Evolutionary conservation across 169 alveolate species (phyloP).

Genomic region (Eimeria necatrix): DNA sequence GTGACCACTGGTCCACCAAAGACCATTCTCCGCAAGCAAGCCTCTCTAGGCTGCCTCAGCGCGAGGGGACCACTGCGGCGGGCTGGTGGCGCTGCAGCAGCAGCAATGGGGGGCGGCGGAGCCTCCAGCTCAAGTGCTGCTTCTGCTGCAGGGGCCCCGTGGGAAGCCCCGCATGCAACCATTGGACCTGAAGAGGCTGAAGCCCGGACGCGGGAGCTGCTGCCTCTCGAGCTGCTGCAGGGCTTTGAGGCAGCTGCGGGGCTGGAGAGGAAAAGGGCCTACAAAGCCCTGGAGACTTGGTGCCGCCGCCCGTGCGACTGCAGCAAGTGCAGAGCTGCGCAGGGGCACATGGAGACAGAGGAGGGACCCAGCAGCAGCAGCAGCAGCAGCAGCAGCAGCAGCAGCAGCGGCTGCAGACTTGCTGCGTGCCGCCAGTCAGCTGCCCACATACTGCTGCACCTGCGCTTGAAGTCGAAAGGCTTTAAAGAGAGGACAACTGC

Average conservation of each 20-base stretch:
- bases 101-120: background rate
- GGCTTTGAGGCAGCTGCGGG: slow-evolving; percentile 54
- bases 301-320: slow-evolving; percentile 68
- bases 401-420: slow-evolving; percentile 41
- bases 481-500: slow-evolving; percentile 47
- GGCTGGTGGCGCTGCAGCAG: background rate
- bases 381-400: slow-evolving; percentile 11
- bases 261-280: slow-evolving; percentile 47
- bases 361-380: background rate
- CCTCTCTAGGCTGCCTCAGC: background rate
- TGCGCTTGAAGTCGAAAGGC: slow-evolving; percentile 60
- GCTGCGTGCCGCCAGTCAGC: slow-evolving; percentile 53
- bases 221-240: slow-evolving; percentile 57
- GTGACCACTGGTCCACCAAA: background rate
- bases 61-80: slow-evolving; percentile 70
- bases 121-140: background rate
- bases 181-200: slow-evolving; percentile 70
- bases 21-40: slow-evolving; percentile 29
- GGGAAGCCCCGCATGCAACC: slow-evolving; percentile 76
- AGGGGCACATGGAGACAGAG: slow-evolving; percentile 53
- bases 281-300: slow-evolving; percentile 58
- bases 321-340: background rate
- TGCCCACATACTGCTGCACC: slow-evolving; percentile 58
- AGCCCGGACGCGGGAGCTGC: slow-evolving; percentile 28
- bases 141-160: slow-evolving; percentile 45